Conservation (phyloP, 768 basidiomycete genomes). For the Lactarius hengduanensis region DNA sequence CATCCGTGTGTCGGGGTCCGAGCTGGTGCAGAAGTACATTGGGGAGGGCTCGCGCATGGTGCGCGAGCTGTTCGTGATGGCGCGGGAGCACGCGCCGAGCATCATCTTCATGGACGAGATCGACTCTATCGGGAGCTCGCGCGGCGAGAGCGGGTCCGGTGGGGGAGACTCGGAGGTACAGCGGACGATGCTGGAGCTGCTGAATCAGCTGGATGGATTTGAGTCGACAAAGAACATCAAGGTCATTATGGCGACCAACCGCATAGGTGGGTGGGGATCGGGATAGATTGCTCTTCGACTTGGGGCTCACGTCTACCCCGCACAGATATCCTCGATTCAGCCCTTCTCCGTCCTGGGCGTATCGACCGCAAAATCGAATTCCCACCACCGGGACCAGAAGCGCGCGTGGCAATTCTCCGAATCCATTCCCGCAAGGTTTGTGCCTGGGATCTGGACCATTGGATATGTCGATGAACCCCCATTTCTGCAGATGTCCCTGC, state of each 20-base stretch:
- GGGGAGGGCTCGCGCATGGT: conserved; percentile 98
- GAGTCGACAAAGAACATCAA: conserved; percentile 80
- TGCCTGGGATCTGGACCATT: background rate
- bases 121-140: conserved; percentile 91
- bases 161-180: conserved; percentile 67
- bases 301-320: background rate
- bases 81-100: conserved; percentile 92
- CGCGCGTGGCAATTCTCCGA: conserved; percentile 93
- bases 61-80: conserved; percentile 97
- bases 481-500: conserved; percentile 81
- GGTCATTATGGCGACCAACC: conserved; percentile 96
- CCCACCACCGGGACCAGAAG: conserved; percentile 96
- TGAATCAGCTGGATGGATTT: conserved; percentile 68
- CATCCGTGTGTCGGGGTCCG: conserved; percentile 91
- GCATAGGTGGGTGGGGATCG: conserved; percentile 67
- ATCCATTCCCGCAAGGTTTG: conserved; percentile 92
- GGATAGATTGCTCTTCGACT: background rate
- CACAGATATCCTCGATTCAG: conserved; percentile 89
- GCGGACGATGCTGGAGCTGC: conserved; percentile 62
- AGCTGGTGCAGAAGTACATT: conserved; percentile 97
- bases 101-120: conserved; percentile 99
- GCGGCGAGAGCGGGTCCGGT: conserved; percentile 73
- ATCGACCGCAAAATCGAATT: conserved; percentile 99
- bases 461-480: background rate
- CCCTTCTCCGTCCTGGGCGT: conserved; percentile 88